A percentile compares a stretch with the other conserved stretches of the same genome.
Conservation (phyloP, 2,329 filamentous ascomycete species). For the Alternaria alternata region DNA sequence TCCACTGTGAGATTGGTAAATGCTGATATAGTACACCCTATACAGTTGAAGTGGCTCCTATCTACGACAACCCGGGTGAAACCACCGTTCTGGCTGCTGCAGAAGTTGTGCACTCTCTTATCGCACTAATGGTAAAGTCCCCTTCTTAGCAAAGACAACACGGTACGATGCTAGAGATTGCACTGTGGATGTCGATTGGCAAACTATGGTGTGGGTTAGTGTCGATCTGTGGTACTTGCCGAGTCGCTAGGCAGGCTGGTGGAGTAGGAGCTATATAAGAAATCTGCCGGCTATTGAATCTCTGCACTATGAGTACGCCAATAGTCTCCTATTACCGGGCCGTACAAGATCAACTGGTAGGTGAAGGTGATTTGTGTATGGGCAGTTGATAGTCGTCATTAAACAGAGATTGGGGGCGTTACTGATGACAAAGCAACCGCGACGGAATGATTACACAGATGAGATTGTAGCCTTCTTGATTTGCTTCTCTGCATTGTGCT, state of each 20-base stretch:
- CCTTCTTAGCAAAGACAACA: slow-evolving; percentile 37
- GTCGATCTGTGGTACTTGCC: background rate
- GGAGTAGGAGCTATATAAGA: background rate
- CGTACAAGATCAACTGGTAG: background rate
- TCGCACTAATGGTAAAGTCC: slow-evolving; percentile 58
- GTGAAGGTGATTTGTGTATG: background rate
- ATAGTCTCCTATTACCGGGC: background rate
- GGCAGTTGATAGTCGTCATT: background rate
- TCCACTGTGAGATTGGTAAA: background rate
- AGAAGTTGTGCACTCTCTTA: slow-evolving; percentile 61
- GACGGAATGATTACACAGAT: background rate
- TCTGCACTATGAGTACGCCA: background rate
- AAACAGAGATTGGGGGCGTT: background rate
- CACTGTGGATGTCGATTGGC: background rate
- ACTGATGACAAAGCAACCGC: no score
- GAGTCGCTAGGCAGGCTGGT: background rate
- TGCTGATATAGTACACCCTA: slow-evolving; percentile 8
- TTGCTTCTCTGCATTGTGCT: background rate
- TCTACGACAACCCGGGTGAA: slow-evolving; percentile 69
- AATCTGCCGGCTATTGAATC: background rate
- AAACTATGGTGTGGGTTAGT: background rate
- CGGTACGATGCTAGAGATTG: background rate
- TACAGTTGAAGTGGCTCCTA: slow-evolving; percentile 67
- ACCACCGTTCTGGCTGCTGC: slow-evolving; percentile 65
- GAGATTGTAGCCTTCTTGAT: background rate